A percentile compares a stretch with the other conserved stretches of the same genome.
phyloP scores from a whole-genome alignment of 2,329 filamentous ascomycete species.

The Cryphonectria nitschkei region DNA sequence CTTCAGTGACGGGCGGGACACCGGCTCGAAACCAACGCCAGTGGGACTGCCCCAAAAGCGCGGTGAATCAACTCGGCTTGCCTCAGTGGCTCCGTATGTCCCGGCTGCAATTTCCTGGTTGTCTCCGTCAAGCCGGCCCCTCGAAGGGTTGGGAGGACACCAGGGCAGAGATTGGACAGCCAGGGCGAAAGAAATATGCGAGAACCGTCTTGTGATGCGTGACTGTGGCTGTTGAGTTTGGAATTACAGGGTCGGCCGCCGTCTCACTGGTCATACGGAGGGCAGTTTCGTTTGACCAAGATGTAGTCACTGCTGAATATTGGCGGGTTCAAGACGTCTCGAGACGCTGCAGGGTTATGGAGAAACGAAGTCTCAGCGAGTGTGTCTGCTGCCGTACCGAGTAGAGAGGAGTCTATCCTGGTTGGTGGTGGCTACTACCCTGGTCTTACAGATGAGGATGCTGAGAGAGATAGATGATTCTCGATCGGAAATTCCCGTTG shows the following conservation, averaged over 20 bases:
- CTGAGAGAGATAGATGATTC: conserved; percentile 2
- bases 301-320: conserved; percentile 15
- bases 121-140: conserved; percentile 30
- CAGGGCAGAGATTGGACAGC: conserved; percentile 34
- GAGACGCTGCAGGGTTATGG: background rate
- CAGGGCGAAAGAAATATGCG: conserved; percentile 31
- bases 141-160: conserved; percentile 30
- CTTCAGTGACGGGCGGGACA: conserved; percentile 30
- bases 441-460: conserved; percentile 10
- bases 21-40: conserved; percentile 31
- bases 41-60: conserved; percentile 20
- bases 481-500: conserved; percentile 14
- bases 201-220: conserved; percentile 27
- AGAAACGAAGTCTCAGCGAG: background rate
- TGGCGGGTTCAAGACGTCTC: conserved; percentile 1
- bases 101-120: conserved; percentile 24
- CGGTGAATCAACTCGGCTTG: conserved; percentile 13
- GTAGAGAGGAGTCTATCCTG: conserved; percentile 6
- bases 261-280: conserved; percentile 27
- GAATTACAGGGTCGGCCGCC: conserved; percentile 23
- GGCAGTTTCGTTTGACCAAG: conserved; percentile 15
- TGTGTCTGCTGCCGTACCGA: background rate
- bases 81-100: conserved; percentile 18
- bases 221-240: conserved; percentile 10
- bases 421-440: conserved; percentile 9